Evolutionary conservation across 345 rosid species (phyloP).

Genomic region (Eucalyptus sp.): DNA sequence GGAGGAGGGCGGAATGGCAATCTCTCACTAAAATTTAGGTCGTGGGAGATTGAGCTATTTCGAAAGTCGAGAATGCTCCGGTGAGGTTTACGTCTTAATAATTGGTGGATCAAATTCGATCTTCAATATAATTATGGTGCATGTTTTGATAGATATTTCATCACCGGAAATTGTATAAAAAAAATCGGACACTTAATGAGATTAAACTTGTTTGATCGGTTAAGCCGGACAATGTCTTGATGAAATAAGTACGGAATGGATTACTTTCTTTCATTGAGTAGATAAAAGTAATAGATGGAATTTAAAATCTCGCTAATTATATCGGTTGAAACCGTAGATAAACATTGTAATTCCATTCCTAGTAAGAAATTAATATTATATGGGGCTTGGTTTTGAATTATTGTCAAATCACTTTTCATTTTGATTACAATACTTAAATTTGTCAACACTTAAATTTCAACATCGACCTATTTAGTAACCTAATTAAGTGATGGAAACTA

Average conservation of each 20-base stretch:
- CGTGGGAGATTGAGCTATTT: not conserved
- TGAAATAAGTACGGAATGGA: not conserved
- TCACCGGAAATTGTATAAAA: rapidly evolving
- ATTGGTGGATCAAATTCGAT: not conserved
- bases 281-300: not conserved
- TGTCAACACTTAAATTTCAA: not conserved
- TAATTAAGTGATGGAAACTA: not conserved
- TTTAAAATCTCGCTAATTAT: not conserved
- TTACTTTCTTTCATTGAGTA: not conserved
- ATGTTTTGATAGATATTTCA: not conserved
- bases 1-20: not conserved
- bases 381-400: not conserved
- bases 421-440: not conserved
- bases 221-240: rapidly evolving
- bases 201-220: not conserved
- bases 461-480: not conserved
- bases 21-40: not conserved
- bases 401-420: not conserved
- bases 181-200: not conserved
- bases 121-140: rapidly evolving
- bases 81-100: not conserved
- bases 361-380: not conserved
- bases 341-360: not conserved
- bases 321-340: not conserved
- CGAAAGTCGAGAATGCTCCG: not conserved